Conservation (phyloP, 73 alveolate genomes). For the Paramecium tetraurelia region DNA sequence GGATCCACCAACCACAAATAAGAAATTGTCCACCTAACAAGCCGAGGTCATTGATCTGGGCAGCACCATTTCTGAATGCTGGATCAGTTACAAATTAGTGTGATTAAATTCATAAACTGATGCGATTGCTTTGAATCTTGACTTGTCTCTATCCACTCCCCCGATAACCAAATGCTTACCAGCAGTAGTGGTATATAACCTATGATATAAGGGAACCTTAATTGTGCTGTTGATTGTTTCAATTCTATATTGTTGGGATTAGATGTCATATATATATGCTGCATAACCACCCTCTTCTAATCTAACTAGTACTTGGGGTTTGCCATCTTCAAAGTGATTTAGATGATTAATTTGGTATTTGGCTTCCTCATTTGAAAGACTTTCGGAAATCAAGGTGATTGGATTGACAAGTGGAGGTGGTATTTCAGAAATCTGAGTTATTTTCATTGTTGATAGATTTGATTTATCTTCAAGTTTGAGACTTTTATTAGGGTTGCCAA, state of each 20-base stretch:
- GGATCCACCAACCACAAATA: conserved; percentile 39
- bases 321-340: conserved; percentile 10
- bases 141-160: conserved; percentile 24
- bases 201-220: neutral
- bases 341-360: neutral
- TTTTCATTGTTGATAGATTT: neutral
- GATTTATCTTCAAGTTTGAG: neutral
- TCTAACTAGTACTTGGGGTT: neutral
- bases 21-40: neutral
- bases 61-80: conserved; percentile 35
- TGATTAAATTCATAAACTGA: conserved; percentile 14
- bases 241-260: neutral
- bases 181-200: neutral
- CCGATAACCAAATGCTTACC: conserved; percentile 32
- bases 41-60: conserved; percentile 32
- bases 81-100: neutral
- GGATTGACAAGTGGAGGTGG: conserved; percentile 12
- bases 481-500: neutral
- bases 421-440: neutral
- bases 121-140: neutral
- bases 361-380: neutral
- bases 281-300: conserved; percentile 20
- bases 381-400: neutral
- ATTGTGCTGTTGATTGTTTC: neutral
- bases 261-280: neutral